Evolutionary conservation across 2,329 filamentous ascomycete genomes (phyloP), one percentile per base, ranked within the genome.

Genomic region (Aspergillus arachidicola): DNA sequence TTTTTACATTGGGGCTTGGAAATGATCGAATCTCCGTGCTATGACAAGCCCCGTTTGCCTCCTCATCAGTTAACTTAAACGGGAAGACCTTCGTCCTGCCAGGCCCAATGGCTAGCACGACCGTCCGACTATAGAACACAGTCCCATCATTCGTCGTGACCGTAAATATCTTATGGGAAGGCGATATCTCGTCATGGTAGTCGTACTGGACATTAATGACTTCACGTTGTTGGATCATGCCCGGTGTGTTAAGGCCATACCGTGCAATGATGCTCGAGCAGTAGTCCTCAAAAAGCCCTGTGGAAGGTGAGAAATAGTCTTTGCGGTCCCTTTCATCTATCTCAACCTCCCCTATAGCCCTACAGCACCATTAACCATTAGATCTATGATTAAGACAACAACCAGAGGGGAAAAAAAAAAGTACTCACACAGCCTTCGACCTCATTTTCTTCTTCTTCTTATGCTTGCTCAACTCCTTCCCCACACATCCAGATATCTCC

Each of bases 401-500:
- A 7, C n/a, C 14, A 21, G 23, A 41, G 23, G 23, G 1, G 23
- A 14, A 36, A 36, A 14, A 36, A 14, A 6, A 11, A 38, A 32
- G 9, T 9, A 43, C 60, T 58, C 50, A 62, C 60, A 58, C 55
- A 30, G 60, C 21, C 30, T 64, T 77, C 63, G 78, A 69, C 66
- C 77, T 79, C 75, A 91, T 91, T 79, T 88, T 89, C 82, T 92
- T 93, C 80, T 89, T 90, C 74, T 80, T 82, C 62, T 86, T 85
- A 75, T 94, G 90, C 78, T 94, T 94, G 79, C 90, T 93, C 61
- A 93, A 76, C 71, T 93, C 91, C 71, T 90, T 92, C 0, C 92
- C 91, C 0, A 93, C 91, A 66, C 91, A 93, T 3, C 89, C 89
- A 0, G 84, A 80, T 55, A 94, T 89, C 76, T 94, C 90, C 54